Evolutionary conservation across 306 rosid genomes (phyloP).

Genomic region (Chamaecrista fasciculata): DNA sequence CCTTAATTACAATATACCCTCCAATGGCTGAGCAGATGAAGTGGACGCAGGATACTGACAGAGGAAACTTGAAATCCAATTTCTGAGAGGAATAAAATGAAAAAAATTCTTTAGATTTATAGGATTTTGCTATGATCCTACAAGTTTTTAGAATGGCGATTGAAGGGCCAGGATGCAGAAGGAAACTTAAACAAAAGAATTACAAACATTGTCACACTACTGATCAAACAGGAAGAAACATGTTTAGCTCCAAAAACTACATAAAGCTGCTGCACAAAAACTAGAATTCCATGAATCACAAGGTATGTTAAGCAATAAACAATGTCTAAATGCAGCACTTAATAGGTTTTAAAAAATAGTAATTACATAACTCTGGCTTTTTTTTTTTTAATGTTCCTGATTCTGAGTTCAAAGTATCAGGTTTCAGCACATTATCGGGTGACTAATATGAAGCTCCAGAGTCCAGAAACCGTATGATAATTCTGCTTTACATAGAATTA

Average conservation of each 20-base stretch:
- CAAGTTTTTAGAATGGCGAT: background rate
- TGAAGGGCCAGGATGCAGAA: slow-evolving; percentile 9
- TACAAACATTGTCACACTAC: background rate
- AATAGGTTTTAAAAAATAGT: background rate
- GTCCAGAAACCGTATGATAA: background rate
- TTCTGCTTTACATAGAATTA: background rate
- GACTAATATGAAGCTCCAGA: slow-evolving; percentile 11
- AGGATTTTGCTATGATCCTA: slow-evolving; percentile 8
- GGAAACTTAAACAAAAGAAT: background rate
- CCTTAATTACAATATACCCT: slow-evolving; percentile 68
- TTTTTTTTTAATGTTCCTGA: background rate
- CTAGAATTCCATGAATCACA: background rate
- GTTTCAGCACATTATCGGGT: background rate
- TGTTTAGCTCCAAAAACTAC: background rate
- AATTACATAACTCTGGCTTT: background rate
- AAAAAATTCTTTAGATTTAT: slow-evolving; percentile 14
- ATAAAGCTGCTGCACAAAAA: background rate
- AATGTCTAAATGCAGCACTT: background rate
- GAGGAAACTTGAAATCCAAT: slow-evolving; percentile 93
- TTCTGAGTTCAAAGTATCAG: background rate
- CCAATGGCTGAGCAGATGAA: slow-evolving; percentile 92
- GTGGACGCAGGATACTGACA: slow-evolving; percentile 79
- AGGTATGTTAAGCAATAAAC: background rate
- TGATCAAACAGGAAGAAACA: background rate
- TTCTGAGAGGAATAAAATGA: slow-evolving; percentile 47